Conservation (phyloP, 495 filamentous ascomycete genomes). For the Extremus antarcticus region DNA sequence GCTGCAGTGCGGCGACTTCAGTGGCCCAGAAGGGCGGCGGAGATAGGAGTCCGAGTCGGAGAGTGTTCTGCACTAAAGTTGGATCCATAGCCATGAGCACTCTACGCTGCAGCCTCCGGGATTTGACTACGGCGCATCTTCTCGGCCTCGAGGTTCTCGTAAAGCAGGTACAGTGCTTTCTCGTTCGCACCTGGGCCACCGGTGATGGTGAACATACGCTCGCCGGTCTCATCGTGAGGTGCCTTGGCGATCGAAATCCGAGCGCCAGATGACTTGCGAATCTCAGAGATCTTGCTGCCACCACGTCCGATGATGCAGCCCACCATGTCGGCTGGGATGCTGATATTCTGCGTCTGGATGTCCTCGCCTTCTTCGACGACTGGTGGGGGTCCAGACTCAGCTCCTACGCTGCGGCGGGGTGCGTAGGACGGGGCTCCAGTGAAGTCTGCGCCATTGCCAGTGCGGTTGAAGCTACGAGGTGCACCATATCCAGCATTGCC, state of each 20-base stretch:
- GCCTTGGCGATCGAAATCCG: slow-evolving; percentile 98
- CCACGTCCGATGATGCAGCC: slow-evolving; percentile 95
- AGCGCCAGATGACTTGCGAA: slow-evolving; percentile 88
- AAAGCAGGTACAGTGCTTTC: slow-evolving; percentile 87
- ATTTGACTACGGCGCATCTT: slow-evolving; percentile 86
- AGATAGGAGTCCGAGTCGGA: neutral
- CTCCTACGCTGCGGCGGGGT: slow-evolving; percentile 39
- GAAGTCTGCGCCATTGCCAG: slow-evolving; percentile 95
- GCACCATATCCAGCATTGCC: slow-evolving; percentile 36
- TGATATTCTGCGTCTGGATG: slow-evolving; percentile 97
- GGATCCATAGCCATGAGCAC: slow-evolving; percentile 4
- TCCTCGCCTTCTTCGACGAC: slow-evolving; percentile 94
- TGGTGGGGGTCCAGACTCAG: slow-evolving; percentile 50
- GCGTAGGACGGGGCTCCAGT: slow-evolving; percentile 73
- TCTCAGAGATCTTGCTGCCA: slow-evolving; percentile 95
- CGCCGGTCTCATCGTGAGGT: slow-evolving; percentile 91
- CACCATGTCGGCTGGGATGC: slow-evolving; percentile 98
- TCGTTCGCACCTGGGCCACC: slow-evolving; percentile 85
- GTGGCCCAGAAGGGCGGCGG: slow-evolving; percentile 2
- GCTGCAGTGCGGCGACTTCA: too few species aligned
- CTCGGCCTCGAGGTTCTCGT: slow-evolving; percentile 97
- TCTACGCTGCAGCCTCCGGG: slow-evolving; percentile 37
- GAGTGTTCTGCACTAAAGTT: neutral
- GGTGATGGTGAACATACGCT: slow-evolving; percentile 99
- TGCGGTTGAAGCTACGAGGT: slow-evolving; percentile 66